Evolutionary conservation across 2,329 filamentous ascomycete species (phyloP).

Genomic region (Colletotrichum filicis): DNA sequence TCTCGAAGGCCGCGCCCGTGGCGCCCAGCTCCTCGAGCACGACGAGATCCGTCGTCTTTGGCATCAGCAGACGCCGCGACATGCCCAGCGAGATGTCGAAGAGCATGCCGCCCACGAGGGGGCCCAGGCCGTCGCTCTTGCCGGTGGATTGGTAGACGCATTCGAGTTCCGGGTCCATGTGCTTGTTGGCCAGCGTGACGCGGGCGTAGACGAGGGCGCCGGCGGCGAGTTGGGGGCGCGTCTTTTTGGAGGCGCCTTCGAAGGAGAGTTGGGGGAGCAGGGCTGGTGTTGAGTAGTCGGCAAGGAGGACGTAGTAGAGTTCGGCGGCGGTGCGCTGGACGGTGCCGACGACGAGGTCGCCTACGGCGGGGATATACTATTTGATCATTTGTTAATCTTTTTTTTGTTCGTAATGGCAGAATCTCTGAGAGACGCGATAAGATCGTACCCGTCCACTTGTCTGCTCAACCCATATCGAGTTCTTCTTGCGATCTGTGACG

Average conservation of each 20-base stretch:
- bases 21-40: constrained; percentile 82
- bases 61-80: constrained; percentile 81
- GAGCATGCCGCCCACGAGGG: constrained; percentile 85
- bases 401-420: constrained; percentile 36
- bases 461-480: constrained; percentile 81
- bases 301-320: constrained; percentile 82
- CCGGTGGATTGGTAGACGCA: constrained; percentile 89
- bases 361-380: constrained; percentile 81
- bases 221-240: constrained; percentile 78
- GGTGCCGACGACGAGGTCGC: constrained; percentile 90
- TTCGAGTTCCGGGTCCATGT: constrained; percentile 90
- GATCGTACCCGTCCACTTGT: constrained; percentile 71
- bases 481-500: constrained; percentile 76
- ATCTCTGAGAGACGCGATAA: not conserved
- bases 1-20: constrained; percentile 88
- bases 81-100: constrained; percentile 84
- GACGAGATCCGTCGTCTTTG: constrained; percentile 70
- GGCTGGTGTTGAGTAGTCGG: constrained; percentile 71
- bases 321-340: constrained; percentile 81
- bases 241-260: constrained; percentile 92
- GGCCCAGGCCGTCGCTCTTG: constrained; percentile 88
- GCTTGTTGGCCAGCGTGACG: constrained; percentile 79
- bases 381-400: constrained; percentile 42
- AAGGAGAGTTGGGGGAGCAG: constrained; percentile 90
- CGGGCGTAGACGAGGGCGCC: constrained; percentile 91